A percentile compares a stretch with the other conserved stretches of the same genome.
Conservation (phyloP, 164 flowering plant species). For the Annona cherimola region DNA sequence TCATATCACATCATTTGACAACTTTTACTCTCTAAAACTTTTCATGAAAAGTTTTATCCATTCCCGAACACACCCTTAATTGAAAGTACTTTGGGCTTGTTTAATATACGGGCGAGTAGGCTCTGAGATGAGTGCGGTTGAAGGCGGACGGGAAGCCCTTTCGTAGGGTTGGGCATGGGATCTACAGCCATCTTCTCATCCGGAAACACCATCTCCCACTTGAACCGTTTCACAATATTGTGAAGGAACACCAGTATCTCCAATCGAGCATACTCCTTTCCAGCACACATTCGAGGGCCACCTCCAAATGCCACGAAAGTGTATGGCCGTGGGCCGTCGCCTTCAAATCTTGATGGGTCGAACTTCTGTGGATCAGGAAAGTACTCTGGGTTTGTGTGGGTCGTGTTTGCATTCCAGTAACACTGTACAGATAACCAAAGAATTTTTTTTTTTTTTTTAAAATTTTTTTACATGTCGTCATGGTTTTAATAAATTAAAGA, state of each 20-base stretch:
- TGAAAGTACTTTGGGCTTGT: too few species aligned
- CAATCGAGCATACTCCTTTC: constrained; percentile 6
- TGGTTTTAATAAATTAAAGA: too few species aligned
- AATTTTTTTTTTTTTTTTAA: too few species aligned
- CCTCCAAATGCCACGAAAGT: constrained; percentile 20
- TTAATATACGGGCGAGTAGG: not conserved
- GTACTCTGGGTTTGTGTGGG: constrained; percentile 17
- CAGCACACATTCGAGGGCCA: constrained; percentile 15
- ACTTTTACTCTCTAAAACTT: too few species aligned
- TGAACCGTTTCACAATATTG: constrained; percentile 5
- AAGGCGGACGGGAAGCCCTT: constrained; percentile 12
- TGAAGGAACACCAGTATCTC: constrained; percentile 12
- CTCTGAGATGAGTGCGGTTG: not conserved
- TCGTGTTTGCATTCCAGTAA: constrained; percentile 14
- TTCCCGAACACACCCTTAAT: too few species aligned
- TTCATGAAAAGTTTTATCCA: too few species aligned
- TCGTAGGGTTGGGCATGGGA: not conserved
- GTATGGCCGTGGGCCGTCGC: constrained; percentile 12
- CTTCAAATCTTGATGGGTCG: constrained; percentile 21
- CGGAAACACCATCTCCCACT: constrained; percentile 3
- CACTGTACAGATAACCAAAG: too few species aligned
- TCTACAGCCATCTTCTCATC: constrained; percentile 5
- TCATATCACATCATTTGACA: too few species aligned
- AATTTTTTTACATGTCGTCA: too few species aligned
- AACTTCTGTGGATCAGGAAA: constrained; percentile 19